Conservation (phyloP, 108 stramenopile species). For the Cyclotella baltica region DNA sequence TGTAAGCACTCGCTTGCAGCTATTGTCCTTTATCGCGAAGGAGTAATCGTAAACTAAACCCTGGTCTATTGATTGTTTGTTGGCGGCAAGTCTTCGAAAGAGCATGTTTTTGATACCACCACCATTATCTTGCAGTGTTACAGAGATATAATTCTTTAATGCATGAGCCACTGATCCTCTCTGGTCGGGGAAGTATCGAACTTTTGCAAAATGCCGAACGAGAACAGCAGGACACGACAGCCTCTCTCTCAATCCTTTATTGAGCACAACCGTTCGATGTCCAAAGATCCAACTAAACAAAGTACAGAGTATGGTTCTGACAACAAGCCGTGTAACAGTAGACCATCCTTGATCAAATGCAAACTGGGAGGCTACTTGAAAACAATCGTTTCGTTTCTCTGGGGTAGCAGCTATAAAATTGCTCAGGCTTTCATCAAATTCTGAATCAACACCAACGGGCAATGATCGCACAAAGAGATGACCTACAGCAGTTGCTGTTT, state of each 20-base stretch:
- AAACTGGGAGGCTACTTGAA: constrained; percentile 64
- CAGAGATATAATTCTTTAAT: constrained; percentile 68
- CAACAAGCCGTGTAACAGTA: constrained; percentile 35
- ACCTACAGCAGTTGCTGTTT: constrained; percentile 30
- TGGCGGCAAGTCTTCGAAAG: neutral
- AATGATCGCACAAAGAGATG: constrained; percentile 66
- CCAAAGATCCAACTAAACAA: constrained; percentile 2
- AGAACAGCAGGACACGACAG: constrained; percentile 47
- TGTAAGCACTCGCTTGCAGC: constrained; percentile 59
- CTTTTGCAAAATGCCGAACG: constrained; percentile 32
- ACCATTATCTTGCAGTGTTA: constrained; percentile 31
- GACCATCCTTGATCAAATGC: constrained; percentile 43
- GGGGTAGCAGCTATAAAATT: constrained; percentile 31
- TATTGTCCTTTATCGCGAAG: constrained; percentile 40
- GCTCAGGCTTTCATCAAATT: constrained; percentile 65
- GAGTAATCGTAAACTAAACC: constrained; percentile 10
- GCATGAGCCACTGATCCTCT: constrained; percentile 18
- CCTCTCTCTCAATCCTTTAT: constrained; percentile 22
- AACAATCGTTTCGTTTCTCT: constrained; percentile 49
- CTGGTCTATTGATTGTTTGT: neutral
- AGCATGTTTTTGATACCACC: neutral
- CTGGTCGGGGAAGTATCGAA: constrained; percentile 66
- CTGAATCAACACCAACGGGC: constrained; percentile 64
- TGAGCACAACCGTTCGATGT: neutral
- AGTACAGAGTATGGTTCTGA: constrained; percentile 19